phyloP scores from a whole-genome alignment of 495 filamentous ascomycete genomes.

The Trichoderma asperelloides region DNA sequence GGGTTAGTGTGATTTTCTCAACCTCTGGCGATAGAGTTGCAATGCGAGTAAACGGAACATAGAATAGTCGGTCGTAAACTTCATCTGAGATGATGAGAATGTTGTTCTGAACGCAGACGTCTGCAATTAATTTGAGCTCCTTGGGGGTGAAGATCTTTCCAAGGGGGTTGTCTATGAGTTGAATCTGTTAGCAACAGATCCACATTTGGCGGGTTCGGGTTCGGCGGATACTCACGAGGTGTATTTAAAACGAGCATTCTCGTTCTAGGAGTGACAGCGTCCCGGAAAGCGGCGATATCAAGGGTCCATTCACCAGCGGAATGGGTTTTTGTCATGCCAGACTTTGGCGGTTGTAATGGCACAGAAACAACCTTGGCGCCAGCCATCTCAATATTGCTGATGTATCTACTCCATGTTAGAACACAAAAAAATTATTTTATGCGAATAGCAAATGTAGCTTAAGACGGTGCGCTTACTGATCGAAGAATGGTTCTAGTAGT shows the following conservation, averaged over 20 bases:
- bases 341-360: conserved; percentile 83
- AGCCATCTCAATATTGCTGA: conserved; percentile 95
- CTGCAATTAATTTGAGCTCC: conserved; percentile 75
- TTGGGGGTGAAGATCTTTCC: conserved; percentile 84
- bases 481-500: conserved; percentile 96
- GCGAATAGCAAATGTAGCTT: background rate
- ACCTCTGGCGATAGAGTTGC: conserved; percentile 83
- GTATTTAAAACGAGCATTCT: conserved; percentile 89
- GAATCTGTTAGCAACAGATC: background rate
- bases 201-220: background rate
- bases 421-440: background rate
- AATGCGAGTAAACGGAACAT: conserved; percentile 87
- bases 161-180: conserved; percentile 70
- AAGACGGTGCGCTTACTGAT: conserved; percentile 55
- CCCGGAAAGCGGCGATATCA: conserved; percentile 76
- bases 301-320: conserved; percentile 83
- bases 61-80: conserved; percentile 91
- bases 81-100: conserved; percentile 95
- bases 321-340: conserved; percentile 67
- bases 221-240: conserved; percentile 37
- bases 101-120: conserved; percentile 85
- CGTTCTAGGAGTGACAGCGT: conserved; percentile 73
- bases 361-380: conserved; percentile 91
- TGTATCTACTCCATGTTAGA: conserved; percentile 49
- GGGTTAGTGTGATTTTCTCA: conserved; percentile 77